These are phyloP conservation scores for Penicillium sp. DNA, from an alignment of 2,329 filamentous ascomycete species.

Conservation along the genomic window DNA sequence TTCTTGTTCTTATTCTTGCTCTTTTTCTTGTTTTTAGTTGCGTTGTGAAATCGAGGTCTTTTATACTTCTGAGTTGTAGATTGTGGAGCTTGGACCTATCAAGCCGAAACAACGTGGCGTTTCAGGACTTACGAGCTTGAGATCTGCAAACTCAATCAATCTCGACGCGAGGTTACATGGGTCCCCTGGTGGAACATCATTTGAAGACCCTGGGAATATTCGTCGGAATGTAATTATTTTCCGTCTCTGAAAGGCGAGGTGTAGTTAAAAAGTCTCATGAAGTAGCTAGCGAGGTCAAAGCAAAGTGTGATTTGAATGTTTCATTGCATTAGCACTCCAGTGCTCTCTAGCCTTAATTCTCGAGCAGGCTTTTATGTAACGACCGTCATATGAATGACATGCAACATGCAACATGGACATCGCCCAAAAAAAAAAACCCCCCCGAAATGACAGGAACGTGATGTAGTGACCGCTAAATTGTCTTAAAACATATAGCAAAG, in stretches of 20 bases:
- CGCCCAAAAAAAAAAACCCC: background rate
- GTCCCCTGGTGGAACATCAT: background rate
- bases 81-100: conserved; percentile 2
- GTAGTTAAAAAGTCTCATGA: background rate
- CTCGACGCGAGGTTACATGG: conserved; percentile 11
- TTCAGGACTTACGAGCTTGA: conserved; percentile 2
- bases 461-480: conserved; percentile 22
- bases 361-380: conserved; percentile 1
- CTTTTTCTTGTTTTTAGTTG: background rate
- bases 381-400: conserved; percentile 6
- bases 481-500: background rate
- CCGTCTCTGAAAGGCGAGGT: background rate
- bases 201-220: background rate
- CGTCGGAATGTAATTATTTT: conserved; percentile 1
- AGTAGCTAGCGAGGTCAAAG: background rate
- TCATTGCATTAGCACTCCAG: background rate
- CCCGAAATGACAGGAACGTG: background rate
- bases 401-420: background rate
- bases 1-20: too few species aligned
- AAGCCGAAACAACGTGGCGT: conserved; percentile 9
- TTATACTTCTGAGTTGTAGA: background rate
- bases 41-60: background rate
- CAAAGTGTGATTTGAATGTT: background rate
- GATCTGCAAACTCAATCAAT: conserved; percentile 14
- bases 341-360: background rate